These are phyloP conservation scores for Podosphaera leucotricha DNA, from an alignment of 2,329 filamentous ascomycete genomes.

Conservation along the genomic window DNA sequence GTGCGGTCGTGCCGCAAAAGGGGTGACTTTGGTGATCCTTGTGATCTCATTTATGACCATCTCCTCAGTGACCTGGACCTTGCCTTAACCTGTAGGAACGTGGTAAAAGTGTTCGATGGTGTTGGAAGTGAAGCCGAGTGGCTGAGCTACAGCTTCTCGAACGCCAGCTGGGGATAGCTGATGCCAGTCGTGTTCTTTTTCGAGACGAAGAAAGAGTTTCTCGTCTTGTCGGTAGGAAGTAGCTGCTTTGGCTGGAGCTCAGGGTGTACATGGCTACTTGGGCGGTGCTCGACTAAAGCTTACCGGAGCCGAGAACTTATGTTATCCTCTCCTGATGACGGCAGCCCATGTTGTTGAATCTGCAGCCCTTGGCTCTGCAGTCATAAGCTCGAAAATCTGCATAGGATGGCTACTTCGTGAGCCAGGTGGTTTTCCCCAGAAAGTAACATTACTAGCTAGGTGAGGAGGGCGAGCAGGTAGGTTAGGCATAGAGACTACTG, in stretches of 20 bases:
- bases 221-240: background rate
- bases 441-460: too few relatives aligned
- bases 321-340: background rate
- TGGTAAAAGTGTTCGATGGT: background rate
- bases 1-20: background rate
- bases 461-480: too few relatives aligned
- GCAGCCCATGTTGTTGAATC: background rate
- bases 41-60: background rate
- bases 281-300: background rate
- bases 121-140: background rate
- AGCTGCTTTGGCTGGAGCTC: background rate
- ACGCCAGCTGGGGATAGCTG: background rate
- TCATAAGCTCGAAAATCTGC: too few relatives aligned
- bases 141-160: background rate
- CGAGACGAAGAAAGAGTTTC: background rate
- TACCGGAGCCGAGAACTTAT: background rate
- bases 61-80: too few relatives aligned
- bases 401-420: too few relatives aligned
- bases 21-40: background rate
- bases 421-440: too few relatives aligned
- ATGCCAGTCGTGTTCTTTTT: background rate
- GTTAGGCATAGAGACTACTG: too few relatives aligned
- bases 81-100: background rate
- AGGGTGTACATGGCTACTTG: background rate
- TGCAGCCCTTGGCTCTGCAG: too few relatives aligned